Evolutionary conservation across 148 eudicot species (phyloP).

Genomic region (Fallopia convolvulus): DNA sequence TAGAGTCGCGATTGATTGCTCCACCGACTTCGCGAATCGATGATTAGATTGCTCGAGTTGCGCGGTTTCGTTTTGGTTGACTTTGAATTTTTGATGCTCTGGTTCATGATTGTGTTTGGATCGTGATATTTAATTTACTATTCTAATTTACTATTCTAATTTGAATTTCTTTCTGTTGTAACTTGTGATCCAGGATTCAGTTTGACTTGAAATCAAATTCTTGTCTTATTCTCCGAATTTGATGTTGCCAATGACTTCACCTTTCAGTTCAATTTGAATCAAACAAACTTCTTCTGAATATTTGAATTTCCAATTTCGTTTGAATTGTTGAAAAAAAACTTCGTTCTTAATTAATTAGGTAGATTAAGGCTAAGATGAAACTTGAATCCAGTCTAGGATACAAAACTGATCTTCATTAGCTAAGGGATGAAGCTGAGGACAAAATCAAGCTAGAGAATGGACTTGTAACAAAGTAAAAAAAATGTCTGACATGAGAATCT

Average conservation of each 20-base stretch:
- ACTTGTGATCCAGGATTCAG: not conserved
- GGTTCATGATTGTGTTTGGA: not conserved
- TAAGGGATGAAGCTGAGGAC: too few species aligned
- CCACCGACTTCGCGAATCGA: not conserved
- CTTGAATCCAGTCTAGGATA: too few species aligned
- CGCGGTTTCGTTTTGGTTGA: not conserved
- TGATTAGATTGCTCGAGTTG: not conserved
- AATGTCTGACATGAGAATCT: too few species aligned
- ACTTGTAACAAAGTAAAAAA: too few species aligned
- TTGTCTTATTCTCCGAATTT: too few species aligned
- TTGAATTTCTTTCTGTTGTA: not conserved
- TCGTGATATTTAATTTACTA: not conserved
- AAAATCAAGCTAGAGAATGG: not conserved
- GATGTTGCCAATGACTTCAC: not conserved
- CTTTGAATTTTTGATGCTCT: not conserved
- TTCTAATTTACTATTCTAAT: not conserved
- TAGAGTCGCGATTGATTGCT: not conserved
- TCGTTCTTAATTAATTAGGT: too few species aligned
- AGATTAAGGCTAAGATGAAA: too few species aligned
- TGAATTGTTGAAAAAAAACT: too few species aligned
- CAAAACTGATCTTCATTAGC: not conserved
- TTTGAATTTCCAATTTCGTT: too few species aligned
- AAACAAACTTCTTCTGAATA: not conserved
- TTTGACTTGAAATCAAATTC: not conserved
- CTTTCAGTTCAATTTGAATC: not conserved